Evolutionary conservation across 768 basidiomycete genomes (phyloP).

Genomic region (Russula vinacea): DNA sequence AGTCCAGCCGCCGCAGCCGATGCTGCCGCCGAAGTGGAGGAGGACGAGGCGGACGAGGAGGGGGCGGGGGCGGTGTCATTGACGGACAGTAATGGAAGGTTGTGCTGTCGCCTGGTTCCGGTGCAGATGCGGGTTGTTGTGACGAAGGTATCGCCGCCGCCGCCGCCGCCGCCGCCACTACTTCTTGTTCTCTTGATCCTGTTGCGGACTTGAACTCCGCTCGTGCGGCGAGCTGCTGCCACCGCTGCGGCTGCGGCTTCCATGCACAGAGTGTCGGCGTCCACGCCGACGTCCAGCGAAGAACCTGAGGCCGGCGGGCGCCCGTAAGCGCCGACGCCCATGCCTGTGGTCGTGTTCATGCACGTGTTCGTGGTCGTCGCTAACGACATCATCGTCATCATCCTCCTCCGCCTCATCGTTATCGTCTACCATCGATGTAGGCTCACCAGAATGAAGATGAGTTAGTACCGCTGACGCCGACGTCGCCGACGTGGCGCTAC

Average conservation of each 20-base stretch:
- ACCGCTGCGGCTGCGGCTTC: constrained; percentile 9
- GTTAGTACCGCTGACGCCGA: not conserved
- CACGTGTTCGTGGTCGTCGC: not conserved
- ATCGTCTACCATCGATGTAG: constrained; percentile 1
- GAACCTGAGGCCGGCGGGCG: not conserved
- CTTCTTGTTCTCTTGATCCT: not conserved
- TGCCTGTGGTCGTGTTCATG: not conserved
- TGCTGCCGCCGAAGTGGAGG: constrained; percentile 36
- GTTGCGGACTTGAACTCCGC: constrained; percentile 4
- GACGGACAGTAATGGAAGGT: not conserved
- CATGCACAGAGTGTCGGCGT: constrained; percentile 25
- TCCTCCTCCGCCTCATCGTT: not conserved
- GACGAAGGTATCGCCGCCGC: not conserved
- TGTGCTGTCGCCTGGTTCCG: constrained; percentile 1
- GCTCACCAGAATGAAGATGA: not conserved
- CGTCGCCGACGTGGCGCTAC: not conserved
- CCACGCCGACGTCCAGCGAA: constrained; percentile 8
- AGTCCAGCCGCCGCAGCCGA: constrained; percentile 41
- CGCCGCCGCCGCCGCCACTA: not conserved
- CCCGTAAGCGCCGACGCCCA: not conserved
- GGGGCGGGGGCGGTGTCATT: not conserved
- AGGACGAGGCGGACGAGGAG: not conserved
- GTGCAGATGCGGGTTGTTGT: not conserved
- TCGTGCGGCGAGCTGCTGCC: constrained; percentile 12
- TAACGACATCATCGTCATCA: not conserved